Conservation (phyloP, 2,329 filamentous ascomycete species). For the Neopestalotiopsis clavispora region DNA sequence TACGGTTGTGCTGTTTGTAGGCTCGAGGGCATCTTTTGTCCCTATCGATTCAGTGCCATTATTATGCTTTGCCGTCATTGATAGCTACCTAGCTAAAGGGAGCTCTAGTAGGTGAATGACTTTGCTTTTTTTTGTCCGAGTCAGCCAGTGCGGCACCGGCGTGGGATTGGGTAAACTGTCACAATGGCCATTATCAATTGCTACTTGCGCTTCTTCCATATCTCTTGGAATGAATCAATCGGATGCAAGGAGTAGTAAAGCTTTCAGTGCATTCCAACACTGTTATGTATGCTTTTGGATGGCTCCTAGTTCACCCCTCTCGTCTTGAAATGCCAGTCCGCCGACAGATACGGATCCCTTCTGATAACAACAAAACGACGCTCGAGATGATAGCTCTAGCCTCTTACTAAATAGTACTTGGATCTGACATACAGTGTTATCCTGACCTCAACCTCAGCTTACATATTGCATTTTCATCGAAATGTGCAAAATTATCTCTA, state of each 20-base stretch:
- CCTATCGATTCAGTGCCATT: neutral
- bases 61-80: neutral
- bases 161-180: neutral
- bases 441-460: neutral
- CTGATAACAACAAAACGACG: neutral
- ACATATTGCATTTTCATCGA: neutral
- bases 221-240: too few species aligned
- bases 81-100: neutral
- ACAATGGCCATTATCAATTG: neutral
- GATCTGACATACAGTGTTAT: neutral
- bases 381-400: neutral
- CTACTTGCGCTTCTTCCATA: neutral
- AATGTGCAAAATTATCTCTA: neutral
- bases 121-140: neutral
- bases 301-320: too few species aligned
- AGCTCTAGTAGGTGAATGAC: neutral
- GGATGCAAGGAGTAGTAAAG: too few species aligned
- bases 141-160: neutral
- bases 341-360: neutral
- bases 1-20: neutral
- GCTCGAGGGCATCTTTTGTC: neutral
- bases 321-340: too few species aligned
- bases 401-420: neutral
- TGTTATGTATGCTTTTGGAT: too few species aligned
- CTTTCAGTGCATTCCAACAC: too few species aligned